phyloP scores from a whole-genome alignment of 495 filamentous ascomycete species.

The Aspergillus asperescens region DNA sequence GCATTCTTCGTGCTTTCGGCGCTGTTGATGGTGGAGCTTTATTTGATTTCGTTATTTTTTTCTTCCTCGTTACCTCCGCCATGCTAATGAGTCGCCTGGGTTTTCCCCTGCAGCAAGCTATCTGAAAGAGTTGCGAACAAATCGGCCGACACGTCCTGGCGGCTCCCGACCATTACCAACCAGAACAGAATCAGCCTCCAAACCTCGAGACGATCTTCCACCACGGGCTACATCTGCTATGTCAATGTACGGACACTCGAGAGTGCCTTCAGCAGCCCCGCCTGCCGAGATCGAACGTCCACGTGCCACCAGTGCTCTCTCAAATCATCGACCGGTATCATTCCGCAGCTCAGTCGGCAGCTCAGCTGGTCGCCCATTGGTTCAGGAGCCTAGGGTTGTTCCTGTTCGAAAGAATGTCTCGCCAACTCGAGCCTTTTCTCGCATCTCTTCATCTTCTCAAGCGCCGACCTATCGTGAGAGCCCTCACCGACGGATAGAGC shows the following conservation, averaged over 20 bases:
- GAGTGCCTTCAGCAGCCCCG: constrained; percentile 12
- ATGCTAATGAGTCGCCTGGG: constrained; percentile 14
- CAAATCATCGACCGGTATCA: constrained; percentile 41
- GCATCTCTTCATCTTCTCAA: constrained; percentile 33
- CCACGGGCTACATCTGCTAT: constrained; percentile 46
- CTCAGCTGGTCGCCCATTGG: constrained; percentile 40
- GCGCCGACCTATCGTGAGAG: constrained; percentile 70
- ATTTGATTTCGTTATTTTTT: neutral
- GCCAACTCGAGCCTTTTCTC: constrained; percentile 35
- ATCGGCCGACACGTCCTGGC: constrained; percentile 66
- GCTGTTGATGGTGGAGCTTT: constrained; percentile 4
- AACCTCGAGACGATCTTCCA: constrained; percentile 34
- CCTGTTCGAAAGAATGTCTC: constrained; percentile 38
- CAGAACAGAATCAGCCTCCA: constrained; percentile 33
- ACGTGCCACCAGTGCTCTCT: constrained; percentile 47
- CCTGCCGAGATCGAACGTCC: constrained; percentile 24
- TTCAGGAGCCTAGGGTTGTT: constrained; percentile 37
- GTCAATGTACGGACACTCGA: constrained; percentile 27
- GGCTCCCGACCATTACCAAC: constrained; percentile 74
- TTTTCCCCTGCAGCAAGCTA: constrained; percentile 62
- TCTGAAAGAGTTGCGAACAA: constrained; percentile 73
- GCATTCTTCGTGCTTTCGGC: constrained; percentile 11
- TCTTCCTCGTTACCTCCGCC: constrained; percentile 13
- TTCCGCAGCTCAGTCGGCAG: constrained; percentile 30
- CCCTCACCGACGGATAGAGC: constrained; percentile 78